phyloP scores from a whole-genome alignment of 176 grass and related monocot genomes.

The Musa itinerans region DNA sequence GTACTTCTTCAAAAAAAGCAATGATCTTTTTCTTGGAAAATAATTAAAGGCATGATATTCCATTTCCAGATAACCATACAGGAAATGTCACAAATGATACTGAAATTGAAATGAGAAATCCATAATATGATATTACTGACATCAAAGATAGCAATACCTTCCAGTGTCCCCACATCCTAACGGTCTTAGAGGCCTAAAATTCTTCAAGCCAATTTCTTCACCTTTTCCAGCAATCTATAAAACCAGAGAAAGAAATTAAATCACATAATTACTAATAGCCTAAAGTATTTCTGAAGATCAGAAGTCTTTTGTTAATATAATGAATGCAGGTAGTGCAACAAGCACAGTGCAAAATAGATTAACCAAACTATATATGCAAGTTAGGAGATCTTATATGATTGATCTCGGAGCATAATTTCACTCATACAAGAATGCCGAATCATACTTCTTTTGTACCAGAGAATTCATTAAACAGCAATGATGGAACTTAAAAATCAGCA shows the following conservation, averaged over 20 bases:
- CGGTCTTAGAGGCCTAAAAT: constrained; percentile 84
- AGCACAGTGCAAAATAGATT: neutral
- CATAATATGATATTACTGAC: neutral
- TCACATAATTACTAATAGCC: neutral
- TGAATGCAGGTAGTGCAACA: neutral
- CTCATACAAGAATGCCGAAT: too few species aligned
- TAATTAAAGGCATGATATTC: too few species aligned
- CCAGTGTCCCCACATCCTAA: constrained; percentile 95
- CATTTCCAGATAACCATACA: neutral
- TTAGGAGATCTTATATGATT: too few species aligned
- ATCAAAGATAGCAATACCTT: constrained; percentile 39
- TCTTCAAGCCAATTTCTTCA: constrained; percentile 76
- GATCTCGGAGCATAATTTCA: too few species aligned
- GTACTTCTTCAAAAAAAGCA: too few species aligned
- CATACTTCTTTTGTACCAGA: too few species aligned
- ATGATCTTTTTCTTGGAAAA: too few species aligned
- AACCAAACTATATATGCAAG: too few species aligned
- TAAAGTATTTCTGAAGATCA: neutral
- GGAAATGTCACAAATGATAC: neutral
- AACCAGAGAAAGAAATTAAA: neutral
- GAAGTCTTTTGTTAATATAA: neutral
- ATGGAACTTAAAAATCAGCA: too few species aligned
- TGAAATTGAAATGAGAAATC: constrained; percentile 1
- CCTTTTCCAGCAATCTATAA: constrained; percentile 48
- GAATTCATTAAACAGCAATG: too few species aligned